Evolutionary conservation across 2,329 filamentous ascomycete genomes (phyloP).

Genomic region (Pestalotiopsis sp.): DNA sequence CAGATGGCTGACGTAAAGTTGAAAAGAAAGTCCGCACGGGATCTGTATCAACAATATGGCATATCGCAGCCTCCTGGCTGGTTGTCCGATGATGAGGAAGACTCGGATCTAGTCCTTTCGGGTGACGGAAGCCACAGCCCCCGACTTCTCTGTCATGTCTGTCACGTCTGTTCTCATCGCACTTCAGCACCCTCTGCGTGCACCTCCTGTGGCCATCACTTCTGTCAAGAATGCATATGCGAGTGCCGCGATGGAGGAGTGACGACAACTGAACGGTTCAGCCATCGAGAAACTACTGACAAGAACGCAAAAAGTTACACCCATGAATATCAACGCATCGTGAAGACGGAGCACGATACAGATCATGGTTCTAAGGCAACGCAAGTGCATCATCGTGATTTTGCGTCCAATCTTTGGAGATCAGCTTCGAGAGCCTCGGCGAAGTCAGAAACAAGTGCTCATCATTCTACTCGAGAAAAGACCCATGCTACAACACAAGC

Average conservation of each 20-base stretch:
- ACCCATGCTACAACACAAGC: neutral
- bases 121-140: slow-evolving; percentile 35
- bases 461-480: neutral
- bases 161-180: slow-evolving; percentile 51
- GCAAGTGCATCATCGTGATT: neutral
- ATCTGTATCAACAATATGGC: slow-evolving; percentile 49
- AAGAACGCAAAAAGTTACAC: neutral
- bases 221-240: slow-evolving; percentile 49
- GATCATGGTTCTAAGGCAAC: neutral
- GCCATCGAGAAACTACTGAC: slow-evolving; percentile 20
- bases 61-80: slow-evolving; percentile 48
- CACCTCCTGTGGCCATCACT: slow-evolving; percentile 51
- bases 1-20: neutral
- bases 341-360: neutral
- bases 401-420: neutral
- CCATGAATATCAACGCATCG: neutral
- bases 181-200: slow-evolving; percentile 43
- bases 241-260: slow-evolving; percentile 30
- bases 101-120: slow-evolving; percentile 27
- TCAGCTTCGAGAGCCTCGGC: neutral
- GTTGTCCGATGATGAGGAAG: slow-evolving; percentile 45
- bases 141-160: slow-evolving; percentile 38
- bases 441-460: neutral
- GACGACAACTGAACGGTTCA: slow-evolving; percentile 22
- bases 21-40: slow-evolving; percentile 42